A percentile compares a stretch with the other conserved stretches of the same genome.
Conservation (phyloP, 352 stramenopile genomes). For the Globisporangium sylvaticum region DNA sequence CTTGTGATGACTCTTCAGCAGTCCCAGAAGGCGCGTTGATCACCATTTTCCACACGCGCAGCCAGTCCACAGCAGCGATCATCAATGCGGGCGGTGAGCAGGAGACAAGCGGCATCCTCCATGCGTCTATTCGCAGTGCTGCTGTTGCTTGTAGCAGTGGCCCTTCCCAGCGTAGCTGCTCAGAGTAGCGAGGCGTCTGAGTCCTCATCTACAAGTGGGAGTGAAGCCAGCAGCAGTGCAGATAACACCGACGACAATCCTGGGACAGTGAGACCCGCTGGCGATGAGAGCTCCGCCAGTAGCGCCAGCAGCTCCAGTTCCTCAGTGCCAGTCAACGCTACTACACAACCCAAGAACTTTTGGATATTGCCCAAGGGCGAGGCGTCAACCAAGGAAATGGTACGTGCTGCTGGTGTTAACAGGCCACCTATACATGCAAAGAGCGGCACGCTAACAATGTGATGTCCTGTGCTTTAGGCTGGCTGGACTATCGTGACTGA, state of each 20-base stretch:
- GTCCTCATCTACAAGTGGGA: not conserved
- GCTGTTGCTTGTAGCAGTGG: not conserved
- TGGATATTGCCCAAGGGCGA: not conserved
- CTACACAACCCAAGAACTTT: not conserved
- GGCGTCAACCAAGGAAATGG: not conserved
- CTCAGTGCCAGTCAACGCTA: not conserved
- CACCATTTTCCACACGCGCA: not conserved
- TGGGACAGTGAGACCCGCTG: not conserved
- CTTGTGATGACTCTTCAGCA: not conserved
- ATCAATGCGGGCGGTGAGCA: not conserved
- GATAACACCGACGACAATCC: not conserved
- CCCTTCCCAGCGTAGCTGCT: not conserved
- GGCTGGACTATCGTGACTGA: not conserved
- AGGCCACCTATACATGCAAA: not conserved
- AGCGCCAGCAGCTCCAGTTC: not conserved
- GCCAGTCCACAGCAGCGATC: not conserved
- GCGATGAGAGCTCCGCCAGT: not conserved
- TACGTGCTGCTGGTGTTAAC: not conserved
- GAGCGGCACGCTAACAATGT: not conserved
- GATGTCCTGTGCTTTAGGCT: not conserved
- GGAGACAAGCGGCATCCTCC: not conserved
- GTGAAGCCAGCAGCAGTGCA: not conserved
- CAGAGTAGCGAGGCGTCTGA: not conserved
- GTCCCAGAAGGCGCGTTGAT: not conserved
- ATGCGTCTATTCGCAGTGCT: not conserved